Conservation (phyloP, 108 stramenopile genomes). For the Nitzschia inconspicua region DNA sequence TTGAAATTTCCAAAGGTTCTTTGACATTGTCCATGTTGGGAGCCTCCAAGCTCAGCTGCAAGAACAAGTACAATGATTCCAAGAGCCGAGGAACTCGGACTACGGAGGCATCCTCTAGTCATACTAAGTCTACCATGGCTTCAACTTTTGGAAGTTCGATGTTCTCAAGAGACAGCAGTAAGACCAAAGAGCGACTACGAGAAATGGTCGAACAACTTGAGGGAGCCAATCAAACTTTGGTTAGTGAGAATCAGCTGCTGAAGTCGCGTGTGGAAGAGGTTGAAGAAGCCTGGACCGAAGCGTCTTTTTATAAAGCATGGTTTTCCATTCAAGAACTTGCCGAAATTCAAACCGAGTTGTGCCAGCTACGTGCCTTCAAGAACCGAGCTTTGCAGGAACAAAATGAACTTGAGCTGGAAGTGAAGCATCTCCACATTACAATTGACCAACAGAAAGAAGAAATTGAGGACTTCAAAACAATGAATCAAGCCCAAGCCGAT, state of each 20-base stretch:
- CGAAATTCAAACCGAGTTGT: neutral
- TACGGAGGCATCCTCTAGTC: conserved; percentile 1
- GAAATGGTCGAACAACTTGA: neutral
- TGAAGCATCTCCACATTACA: neutral
- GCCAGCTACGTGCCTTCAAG: neutral
- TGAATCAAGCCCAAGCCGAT: neutral
- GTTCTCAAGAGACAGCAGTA: neutral
- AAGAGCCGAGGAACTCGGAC: neutral
- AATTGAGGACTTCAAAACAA: conserved; percentile 1
- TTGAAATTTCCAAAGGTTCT: neutral
- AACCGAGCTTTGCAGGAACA: neutral
- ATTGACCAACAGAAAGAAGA: conserved; percentile 1
- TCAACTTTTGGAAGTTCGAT: conserved; percentile 7
- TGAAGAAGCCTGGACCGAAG: neutral
- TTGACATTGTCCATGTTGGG: neutral
- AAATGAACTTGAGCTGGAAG: neutral
- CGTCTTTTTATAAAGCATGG: neutral
- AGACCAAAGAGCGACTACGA: neutral
- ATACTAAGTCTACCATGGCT: neutral
- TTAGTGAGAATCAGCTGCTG: neutral
- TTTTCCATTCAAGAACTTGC: neutral
- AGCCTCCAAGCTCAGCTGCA: neutral
- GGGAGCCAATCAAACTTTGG: neutral
- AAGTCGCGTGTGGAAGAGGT: conserved; percentile 1
- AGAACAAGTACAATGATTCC: neutral